Evolutionary conservation across 441 rosid species (phyloP), one percentile per base, ranked within the genome.

Genomic region (Mallotus repandus): DNA sequence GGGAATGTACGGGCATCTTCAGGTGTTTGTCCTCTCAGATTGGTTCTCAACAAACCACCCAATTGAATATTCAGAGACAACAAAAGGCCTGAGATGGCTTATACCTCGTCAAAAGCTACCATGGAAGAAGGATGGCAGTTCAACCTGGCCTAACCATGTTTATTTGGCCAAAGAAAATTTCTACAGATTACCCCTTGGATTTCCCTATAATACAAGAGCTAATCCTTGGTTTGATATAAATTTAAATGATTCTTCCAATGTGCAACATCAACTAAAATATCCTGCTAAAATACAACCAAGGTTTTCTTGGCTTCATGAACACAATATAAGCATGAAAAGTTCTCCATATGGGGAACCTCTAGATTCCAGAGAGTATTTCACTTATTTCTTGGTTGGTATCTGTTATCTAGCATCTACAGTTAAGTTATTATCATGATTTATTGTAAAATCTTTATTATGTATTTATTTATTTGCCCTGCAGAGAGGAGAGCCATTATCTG

Each of bases 401-500:
- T 62, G 38, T 53, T 50, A 14, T 43, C 38, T 53, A 55, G 46
- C 49, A 58, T 62, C 49, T 63, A 22, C 18, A 15, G 72, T 70
- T 70, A 45, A 63, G 70, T 73, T 69, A 29, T 54, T 57, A n/a
- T 18, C 22, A n/a, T 5, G 22, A 16, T 19, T 50, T 67, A 52
- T 18, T 32, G 38, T 58, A 15, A 48, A 29, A 9, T 55, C 32
- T 25, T 43, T 35, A 45, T 48, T 64, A 29, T 22, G 18, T 61
- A 25, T 66, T 19, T 50, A n/a, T 71, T 14, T n/a, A 25, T 53
- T 29, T 66, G 25, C 65, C 55, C 46, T 78, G 80, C 86, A 87
- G 91, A 84, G 87, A 77, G 91, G 89, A 77, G 89, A 87, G 83
- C 87, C 89, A 12, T 69, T 84, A 43, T 82, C 91, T 71, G 89